Evolutionary conservation across 768 basidiomycete genomes (phyloP).

Genomic region (Lactarius sanguifluus): DNA sequence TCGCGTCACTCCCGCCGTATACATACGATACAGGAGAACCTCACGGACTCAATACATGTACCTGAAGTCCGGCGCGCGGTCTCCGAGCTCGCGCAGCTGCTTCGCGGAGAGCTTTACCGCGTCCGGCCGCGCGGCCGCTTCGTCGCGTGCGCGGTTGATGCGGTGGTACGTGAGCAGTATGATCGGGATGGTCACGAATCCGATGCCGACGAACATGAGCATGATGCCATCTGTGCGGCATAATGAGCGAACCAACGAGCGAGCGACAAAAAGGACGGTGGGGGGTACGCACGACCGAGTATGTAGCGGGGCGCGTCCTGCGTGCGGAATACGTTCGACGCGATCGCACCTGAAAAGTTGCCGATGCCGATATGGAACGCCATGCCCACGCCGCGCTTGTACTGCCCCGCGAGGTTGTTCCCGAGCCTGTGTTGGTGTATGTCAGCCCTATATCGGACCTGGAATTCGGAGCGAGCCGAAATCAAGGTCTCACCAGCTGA

Average conservation of each 20-base stretch:
- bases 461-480: too few relatives aligned
- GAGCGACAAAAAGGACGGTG: not conserved
- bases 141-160: slow-evolving; percentile 57
- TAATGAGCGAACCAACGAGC: not conserved
- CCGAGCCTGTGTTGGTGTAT: slow-evolving; percentile 47
- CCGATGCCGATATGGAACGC: slow-evolving; percentile 68
- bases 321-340: slow-evolving; percentile 59
- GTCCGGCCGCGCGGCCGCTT: slow-evolving; percentile 39
- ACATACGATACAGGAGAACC: not conserved
- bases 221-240: slow-evolving; percentile 53
- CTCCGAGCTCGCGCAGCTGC: slow-evolving; percentile 47
- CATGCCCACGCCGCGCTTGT: slow-evolving; percentile 68
- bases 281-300: slow-evolving; percentile 55
- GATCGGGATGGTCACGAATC: slow-evolving; percentile 51
- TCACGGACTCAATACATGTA: slow-evolving; percentile 39
- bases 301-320: slow-evolving; percentile 60
- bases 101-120: slow-evolving; percentile 29
- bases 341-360: slow-evolving; percentile 64
- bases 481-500: slow-evolving; percentile 51
- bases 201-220: slow-evolving; percentile 68
- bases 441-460: not conserved
- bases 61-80: slow-evolving; percentile 62
- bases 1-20: not conserved
- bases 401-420: slow-evolving; percentile 66
- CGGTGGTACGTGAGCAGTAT: slow-evolving; percentile 50